Evolutionary conservation across 2,329 filamentous ascomycete genomes (phyloP).

Genomic region (Epichloe uncinata): DNA sequence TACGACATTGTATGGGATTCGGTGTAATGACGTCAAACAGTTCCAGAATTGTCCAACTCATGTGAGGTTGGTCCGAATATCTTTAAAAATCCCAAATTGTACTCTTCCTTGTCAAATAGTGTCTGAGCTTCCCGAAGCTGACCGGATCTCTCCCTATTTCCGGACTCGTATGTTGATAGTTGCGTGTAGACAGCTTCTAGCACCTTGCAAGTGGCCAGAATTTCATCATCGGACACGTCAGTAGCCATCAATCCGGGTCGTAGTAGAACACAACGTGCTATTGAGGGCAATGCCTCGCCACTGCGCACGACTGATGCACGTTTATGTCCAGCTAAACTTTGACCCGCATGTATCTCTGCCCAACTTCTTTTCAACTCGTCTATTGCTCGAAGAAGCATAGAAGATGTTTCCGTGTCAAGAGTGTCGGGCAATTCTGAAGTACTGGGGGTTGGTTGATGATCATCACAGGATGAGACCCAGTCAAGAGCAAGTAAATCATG

Average conservation of each 20-base stretch:
- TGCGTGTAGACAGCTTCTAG: not conserved
- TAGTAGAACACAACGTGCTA: not conserved
- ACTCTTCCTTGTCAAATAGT: constrained; percentile 1
- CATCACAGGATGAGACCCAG: constrained; percentile 48
- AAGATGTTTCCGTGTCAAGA: not conserved
- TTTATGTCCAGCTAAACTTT: not conserved
- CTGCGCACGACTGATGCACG: not conserved
- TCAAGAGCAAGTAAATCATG: constrained; percentile 24
- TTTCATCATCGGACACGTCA: not conserved
- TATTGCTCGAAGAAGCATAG: constrained; percentile 1
- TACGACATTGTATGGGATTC: not conserved
- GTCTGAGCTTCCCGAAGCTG: not conserved
- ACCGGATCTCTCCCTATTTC: not conserved
- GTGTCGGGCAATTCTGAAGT: not conserved
- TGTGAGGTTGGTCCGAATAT: constrained; percentile 4
- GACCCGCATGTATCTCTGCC: not conserved
- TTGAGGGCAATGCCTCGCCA: not conserved
- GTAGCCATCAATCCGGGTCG: not conserved
- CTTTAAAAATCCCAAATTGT: constrained; percentile 4
- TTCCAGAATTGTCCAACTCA: constrained; percentile 4
- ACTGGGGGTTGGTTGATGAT: constrained; percentile 19
- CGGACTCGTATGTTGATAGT: not conserved
- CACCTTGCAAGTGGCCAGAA: not conserved
- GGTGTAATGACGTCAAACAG: constrained; percentile 1
- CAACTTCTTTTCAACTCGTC: constrained; percentile 1